A percentile compares a stretch with the other conserved stretches of the same genome.
Conservation (phyloP, 257 asterid genomes). For the Primulina eburnea region DNA sequence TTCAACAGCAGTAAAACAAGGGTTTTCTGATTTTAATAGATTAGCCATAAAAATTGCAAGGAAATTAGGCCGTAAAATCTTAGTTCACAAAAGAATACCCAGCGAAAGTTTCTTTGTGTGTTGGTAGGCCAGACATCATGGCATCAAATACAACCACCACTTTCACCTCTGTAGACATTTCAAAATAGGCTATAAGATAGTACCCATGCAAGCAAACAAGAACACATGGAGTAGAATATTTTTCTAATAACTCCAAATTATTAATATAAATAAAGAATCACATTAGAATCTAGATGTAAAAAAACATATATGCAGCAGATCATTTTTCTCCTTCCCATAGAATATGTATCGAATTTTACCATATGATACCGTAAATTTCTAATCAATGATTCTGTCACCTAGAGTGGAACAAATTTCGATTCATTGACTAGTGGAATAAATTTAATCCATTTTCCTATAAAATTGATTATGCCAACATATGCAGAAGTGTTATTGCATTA, state of each 20-base stretch:
- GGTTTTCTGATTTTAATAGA: slow-evolving; percentile 4
- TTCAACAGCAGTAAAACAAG: slow-evolving; percentile 14
- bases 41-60: slow-evolving; percentile 2
- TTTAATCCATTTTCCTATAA: neutral
- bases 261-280: neutral
- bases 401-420: neutral
- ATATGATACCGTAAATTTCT: slow-evolving; percentile 10
- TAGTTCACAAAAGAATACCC: slow-evolving; percentile 53
- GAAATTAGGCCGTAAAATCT: neutral
- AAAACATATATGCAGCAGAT: neutral
- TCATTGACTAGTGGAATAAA: neutral
- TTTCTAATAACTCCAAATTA: neutral
- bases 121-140: slow-evolving; percentile 83
- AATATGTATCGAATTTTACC: neutral
- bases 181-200: slow-evolving; percentile 28
- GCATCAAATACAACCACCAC: slow-evolving; percentile 99
- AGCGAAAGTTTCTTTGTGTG: slow-evolving; percentile 76
- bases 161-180: slow-evolving; percentile 73
- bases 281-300: neutral
- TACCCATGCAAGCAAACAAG: neutral
- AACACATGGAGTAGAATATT: neutral
- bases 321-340: neutral
- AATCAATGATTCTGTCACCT: too few species aligned
- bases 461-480: neutral
- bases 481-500: neutral